Evolutionary conservation across 257 asterid species (phyloP), one percentile per base, ranked within the genome.

Genomic region (Phtheirospermum japonicum): DNA sequence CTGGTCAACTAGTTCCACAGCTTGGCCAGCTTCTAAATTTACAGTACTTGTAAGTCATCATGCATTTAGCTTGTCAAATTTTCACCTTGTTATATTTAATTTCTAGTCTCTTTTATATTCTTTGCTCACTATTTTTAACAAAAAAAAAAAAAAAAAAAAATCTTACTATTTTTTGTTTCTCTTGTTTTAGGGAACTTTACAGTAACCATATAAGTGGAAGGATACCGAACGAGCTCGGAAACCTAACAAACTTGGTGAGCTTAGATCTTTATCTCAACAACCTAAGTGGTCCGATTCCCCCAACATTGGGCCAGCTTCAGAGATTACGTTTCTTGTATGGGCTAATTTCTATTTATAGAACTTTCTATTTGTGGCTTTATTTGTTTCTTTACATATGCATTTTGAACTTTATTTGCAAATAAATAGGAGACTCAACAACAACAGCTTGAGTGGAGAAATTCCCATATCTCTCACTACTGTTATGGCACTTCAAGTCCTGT

Each of bases 371-470:
- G 7, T 1, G 8, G 1, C 42, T 9, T 36, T 36, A 36, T 6
- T 9, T 36, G 42, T 9, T 36, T 36, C 42, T 4, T 36, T 36
- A 32, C 7, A 58, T 14, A 51, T 20, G 19, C 28, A 51, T 19
- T 48, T 48, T 48, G 26, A 48, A 7, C 53, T 48, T n/a, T 48
- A 9, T 16, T 48, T 17, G 26, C 23, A 45, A 66, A 56, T 49
- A 48, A 52, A 53, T 59, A 93, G 99, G 96, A 89, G 99, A 85
- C 96, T 93, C 57, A 93, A 93, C 83, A 93, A 93, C 70, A 93
- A 93, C 86, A 67, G 58, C 46, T 75, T 93, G 84, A 65, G 13
- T 55, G 99, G 92, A 64, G 49, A 23, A 31, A 93, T 93, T 70
- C 99, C 99, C 7, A 2, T 32, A 31, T 59, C 85, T 30, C 84